Evolutionary conservation across 495 filamentous ascomycete species (phyloP).

Genomic region (Aspergillus affinis): DNA sequence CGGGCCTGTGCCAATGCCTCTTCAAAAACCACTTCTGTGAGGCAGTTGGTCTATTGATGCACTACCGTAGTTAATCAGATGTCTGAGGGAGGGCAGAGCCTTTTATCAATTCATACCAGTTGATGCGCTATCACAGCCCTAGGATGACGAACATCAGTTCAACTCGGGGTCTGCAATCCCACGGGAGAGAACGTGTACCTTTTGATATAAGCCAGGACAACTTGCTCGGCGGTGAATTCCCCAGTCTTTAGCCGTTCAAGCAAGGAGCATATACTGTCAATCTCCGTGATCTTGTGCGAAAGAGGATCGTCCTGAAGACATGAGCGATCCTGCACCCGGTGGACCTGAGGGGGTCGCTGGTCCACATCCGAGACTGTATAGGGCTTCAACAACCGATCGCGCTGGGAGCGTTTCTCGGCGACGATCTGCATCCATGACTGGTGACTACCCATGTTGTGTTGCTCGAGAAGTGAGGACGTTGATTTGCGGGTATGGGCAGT

Average conservation of each 20-base stretch:
- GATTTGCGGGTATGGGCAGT: too few relatives aligned
- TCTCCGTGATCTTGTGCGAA: slow-evolving; percentile 38
- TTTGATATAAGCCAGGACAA: slow-evolving; percentile 48
- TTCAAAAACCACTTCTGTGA: slow-evolving; percentile 65
- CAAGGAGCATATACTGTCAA: slow-evolving; percentile 37
- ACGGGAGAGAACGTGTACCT: slow-evolving; percentile 30
- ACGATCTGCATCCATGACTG: slow-evolving; percentile 35
- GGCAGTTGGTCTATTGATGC: slow-evolving; percentile 50
- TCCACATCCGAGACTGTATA: slow-evolving; percentile 31
- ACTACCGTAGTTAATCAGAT: slow-evolving; percentile 1
- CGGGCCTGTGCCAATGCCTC: slow-evolving; percentile 58
- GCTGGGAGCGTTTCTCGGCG: slow-evolving; percentile 27
- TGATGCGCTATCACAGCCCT: slow-evolving; percentile 59
- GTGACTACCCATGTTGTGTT: slow-evolving; percentile 20
- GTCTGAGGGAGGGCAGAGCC: not conserved
- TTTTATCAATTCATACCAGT: slow-evolving; percentile 32
- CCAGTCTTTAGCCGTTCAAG: slow-evolving; percentile 35
- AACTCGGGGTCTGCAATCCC: not conserved
- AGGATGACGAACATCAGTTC: not conserved
- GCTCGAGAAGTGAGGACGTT: not conserved
- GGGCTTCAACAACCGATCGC: slow-evolving; percentile 29
- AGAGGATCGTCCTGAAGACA: slow-evolving; percentile 22
- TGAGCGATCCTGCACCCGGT: slow-evolving; percentile 27
- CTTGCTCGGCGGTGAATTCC: slow-evolving; percentile 41
- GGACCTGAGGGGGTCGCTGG: slow-evolving; percentile 24